A percentile compares a stretch with the other conserved stretches of the same genome.
Conservation (phyloP, 768 basidiomycete genomes). For the Podaxis sp. region DNA sequence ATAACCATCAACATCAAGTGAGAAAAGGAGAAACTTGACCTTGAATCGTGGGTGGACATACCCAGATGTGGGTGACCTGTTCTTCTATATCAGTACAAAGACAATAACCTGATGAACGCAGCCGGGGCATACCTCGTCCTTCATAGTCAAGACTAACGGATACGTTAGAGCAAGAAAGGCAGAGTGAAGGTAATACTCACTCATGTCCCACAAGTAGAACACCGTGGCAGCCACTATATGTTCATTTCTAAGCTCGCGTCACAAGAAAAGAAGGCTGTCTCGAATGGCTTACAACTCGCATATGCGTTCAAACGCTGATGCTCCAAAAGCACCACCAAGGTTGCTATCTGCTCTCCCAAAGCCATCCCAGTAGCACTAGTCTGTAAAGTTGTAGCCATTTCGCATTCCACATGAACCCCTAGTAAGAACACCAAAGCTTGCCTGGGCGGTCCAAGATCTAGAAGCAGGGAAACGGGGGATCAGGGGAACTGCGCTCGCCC, state of each 20-base stretch:
- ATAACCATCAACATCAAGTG: background rate
- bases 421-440: too few species aligned
- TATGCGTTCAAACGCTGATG: background rate
- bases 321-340: background rate
- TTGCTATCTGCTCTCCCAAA: background rate
- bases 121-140: background rate
- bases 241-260: background rate
- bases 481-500: too few species aligned
- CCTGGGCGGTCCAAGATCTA: too few species aligned
- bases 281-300: background rate
- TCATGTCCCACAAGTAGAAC: conserved; percentile 3
- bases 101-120: background rate
- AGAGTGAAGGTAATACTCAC: background rate
- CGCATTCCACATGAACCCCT: background rate
- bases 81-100: background rate
- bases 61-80: conserved; percentile 1
- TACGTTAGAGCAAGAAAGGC: background rate
- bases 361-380: background rate
- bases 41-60: background rate
- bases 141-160: background rate
- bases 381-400: background rate
- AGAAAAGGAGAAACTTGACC: background rate
- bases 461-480: too few species aligned
- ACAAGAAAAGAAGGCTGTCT: background rate
- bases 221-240: background rate